Base-by-base conservation (phyloP, 495 filamentous ascomycete species). In the Talaromyces proteolyticus region DNA sequence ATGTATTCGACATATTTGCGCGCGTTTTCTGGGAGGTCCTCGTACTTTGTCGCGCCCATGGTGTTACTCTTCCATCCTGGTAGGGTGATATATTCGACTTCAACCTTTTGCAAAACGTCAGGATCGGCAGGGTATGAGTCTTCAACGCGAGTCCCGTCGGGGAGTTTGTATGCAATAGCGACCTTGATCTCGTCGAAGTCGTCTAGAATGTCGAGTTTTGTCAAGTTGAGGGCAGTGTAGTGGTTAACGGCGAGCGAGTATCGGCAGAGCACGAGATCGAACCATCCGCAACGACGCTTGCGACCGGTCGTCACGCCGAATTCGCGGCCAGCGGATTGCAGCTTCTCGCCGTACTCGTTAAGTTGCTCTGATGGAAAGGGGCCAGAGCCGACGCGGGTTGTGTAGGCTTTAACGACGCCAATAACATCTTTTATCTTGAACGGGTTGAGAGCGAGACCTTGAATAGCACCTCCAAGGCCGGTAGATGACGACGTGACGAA, bases 161-260 rank as follows among this genome's bases (percentile, higher is more conserved):
- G 69, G 60, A 77, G 62, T 19, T 65, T 72, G 74, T 95, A 96
- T 2, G 76, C 82, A 16, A 84, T 76, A 5, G 81, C 89, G 38
- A 95, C 79, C 72, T 88, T 82, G 70, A 96, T 82, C 60, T 85
- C 82, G 23, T 82, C 73, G 63, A 95, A 89, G 39, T 80, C 82
- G 62, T 95, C 91, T 10, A 96, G 79, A 17, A 96, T 76, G 63
- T 94, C 89, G 49, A 94, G 84, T 64, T 91, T 96, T 52, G 90
- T 96, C 34, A 96, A 69, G 75, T 95, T 95, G 42, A 94, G 67
- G 2, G 73, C 69, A 8, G 82, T 86, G 69, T 89, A 88, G 70
- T 88, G 77, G 72, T 88, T 88, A 55, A 90, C 72, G 1, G 72
- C 67, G 25, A 76, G 69, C 37, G 80, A 88, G 74, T 91, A 89